Conservation (phyloP, 1,284 basidiomycete genomes). For the Termitomyces sp. region DNA sequence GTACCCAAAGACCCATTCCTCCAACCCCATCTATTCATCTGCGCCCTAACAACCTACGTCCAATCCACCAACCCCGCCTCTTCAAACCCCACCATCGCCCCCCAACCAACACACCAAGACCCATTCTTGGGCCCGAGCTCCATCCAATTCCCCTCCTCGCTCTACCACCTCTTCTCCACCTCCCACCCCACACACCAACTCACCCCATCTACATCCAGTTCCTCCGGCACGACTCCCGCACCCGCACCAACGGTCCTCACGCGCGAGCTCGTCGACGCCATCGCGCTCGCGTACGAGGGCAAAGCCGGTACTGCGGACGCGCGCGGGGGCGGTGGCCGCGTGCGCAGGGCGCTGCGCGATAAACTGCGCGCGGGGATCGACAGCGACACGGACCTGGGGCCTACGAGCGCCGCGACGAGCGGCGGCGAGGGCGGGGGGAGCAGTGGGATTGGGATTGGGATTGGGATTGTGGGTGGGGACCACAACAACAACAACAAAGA, state of each 20-base stretch:
- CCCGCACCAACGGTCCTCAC: conserved; percentile 33
- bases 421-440: conserved; percentile 15
- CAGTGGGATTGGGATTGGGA: neutral
- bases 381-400: conserved; percentile 18
- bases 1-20: conserved; percentile 75
- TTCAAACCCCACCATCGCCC: conserved; percentile 10
- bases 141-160: neutral
- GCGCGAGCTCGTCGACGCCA: conserved; percentile 42
- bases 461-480: conserved; percentile 1
- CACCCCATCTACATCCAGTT: conserved; percentile 8
- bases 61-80: conserved; percentile 18
- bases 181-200: conserved; percentile 3
- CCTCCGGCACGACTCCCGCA: conserved; percentile 6
- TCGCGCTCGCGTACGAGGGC: conserved; percentile 49
- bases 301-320: conserved; percentile 48
- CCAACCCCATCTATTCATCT: conserved; percentile 52
- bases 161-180: conserved; percentile 1
- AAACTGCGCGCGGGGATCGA: conserved; percentile 27
- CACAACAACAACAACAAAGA: neutral
- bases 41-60: conserved; percentile 35
- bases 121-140: neutral
- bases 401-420: conserved; percentile 15
- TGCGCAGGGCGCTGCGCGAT: conserved; percentile 39
- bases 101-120: conserved; percentile 9
- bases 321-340: conserved; percentile 41